These are phyloP conservation scores for Acmispon strigosus DNA, from an alignment of 306 rosid genomes.

Conservation along the genomic window DNA sequence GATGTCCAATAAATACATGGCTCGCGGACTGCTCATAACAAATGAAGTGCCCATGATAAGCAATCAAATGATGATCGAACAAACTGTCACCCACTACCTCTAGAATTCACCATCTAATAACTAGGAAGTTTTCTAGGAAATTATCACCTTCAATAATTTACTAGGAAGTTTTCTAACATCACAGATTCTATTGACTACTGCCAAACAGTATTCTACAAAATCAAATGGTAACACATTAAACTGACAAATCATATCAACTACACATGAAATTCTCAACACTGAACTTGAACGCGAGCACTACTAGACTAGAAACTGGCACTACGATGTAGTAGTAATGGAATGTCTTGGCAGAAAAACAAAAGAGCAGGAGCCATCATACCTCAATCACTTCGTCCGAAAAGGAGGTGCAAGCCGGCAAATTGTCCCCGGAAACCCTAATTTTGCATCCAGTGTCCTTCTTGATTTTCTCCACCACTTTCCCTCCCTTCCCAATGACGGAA, in stretches of 20 bases:
- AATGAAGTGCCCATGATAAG: too few relatives aligned
- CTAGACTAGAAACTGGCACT: not conserved
- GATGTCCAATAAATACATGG: too few relatives aligned
- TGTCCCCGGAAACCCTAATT: constrained; percentile 63
- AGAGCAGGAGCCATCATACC: constrained; percentile 36
- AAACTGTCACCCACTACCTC: too few relatives aligned
- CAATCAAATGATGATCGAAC: too few relatives aligned
- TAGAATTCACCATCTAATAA: too few relatives aligned
- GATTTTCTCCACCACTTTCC: constrained; percentile 87
- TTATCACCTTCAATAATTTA: too few relatives aligned
- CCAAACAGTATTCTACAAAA: not conserved
- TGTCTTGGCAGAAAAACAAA: not conserved
- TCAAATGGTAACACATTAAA: not conserved
- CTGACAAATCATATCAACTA: not conserved
- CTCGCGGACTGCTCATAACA: too few relatives aligned
- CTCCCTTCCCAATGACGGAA: constrained; percentile 88
- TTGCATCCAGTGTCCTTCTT: constrained; percentile 69
- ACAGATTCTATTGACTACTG: not conserved
- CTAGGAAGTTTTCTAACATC: not conserved
- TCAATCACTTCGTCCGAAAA: constrained; percentile 73
- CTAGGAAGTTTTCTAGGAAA: too few relatives aligned
- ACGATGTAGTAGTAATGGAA: not conserved
- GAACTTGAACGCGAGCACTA: not conserved
- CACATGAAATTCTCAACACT: not conserved
- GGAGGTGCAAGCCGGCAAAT: constrained; percentile 56